These are phyloP conservation scores for Fulvia fulva DNA, from an alignment of 2,329 filamentous ascomycete genomes.

Conservation along the genomic window DNA sequence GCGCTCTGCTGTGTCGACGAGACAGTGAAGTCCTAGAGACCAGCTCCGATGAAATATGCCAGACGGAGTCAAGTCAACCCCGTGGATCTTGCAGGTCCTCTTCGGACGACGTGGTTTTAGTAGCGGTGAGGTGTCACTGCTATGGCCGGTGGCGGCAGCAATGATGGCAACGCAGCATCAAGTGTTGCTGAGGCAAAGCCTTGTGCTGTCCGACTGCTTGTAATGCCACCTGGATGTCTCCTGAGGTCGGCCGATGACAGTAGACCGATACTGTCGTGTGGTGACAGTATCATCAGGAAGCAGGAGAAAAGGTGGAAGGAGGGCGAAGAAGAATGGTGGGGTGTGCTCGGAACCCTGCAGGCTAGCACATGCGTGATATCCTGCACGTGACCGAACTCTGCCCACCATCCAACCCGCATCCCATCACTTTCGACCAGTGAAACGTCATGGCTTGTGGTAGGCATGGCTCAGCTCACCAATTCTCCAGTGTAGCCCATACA, in stretches of 20 bases:
- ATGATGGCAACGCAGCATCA: neutral
- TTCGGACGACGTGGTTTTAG: neutral
- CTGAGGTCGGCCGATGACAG: neutral
- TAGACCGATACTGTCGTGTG: neutral
- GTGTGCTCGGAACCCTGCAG: constrained; percentile 8
- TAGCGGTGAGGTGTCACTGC: neutral
- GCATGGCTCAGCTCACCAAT: neutral
- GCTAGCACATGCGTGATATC: constrained; percentile 4
- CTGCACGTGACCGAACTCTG: constrained; percentile 9
- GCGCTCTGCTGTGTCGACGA: neutral
- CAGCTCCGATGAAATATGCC: neutral
- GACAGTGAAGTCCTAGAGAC: neutral
- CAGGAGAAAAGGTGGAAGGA: neutral
- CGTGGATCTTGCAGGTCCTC: neutral
- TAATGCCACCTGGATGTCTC: neutral
- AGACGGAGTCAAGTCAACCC: neutral
- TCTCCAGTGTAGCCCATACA: neutral
- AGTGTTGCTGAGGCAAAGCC: neutral
- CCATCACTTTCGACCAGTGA: neutral
- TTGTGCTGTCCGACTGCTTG: neutral
- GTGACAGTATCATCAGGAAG: neutral
- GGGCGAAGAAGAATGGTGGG: constrained; percentile 3
- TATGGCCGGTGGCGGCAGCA: neutral
- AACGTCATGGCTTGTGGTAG: neutral
- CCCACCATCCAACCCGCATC: neutral